A percentile compares a stretch with the other conserved stretches of the same genome.
phyloP scores from a whole-genome alignment of 2,329 filamentous ascomycete genomes.

The Beauveria varroae region DNA sequence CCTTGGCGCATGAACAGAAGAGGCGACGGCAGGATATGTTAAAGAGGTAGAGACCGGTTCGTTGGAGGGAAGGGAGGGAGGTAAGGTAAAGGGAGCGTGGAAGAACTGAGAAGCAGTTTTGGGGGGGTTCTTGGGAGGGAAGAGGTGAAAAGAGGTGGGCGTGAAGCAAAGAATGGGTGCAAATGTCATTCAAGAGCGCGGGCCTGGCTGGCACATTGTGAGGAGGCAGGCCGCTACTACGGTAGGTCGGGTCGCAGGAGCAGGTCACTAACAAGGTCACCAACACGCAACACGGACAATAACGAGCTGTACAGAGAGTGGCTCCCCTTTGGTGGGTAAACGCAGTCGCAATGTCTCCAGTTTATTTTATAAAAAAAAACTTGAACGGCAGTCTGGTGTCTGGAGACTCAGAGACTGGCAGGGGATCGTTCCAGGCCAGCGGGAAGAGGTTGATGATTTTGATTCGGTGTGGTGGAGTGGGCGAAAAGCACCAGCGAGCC shows the following conservation, averaged over 20 bases:
- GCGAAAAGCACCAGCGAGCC: background rate
- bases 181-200: background rate
- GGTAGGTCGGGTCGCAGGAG: no score
- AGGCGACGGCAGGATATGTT: constrained; percentile 2
- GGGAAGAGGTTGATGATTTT: background rate
- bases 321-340: no score
- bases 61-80: background rate
- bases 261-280: background rate
- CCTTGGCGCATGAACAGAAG: constrained; percentile 7
- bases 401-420: no score
- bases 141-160: background rate
- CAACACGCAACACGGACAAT: background rate
- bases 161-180: constrained; percentile 5
- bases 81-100: background rate
- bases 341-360: background rate
- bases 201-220: background rate
- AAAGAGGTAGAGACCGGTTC: background rate
- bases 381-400: background rate
- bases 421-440: background rate
- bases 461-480: background rate
- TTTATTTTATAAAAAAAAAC: background rate
- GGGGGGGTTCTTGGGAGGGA: background rate
- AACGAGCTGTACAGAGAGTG: background rate
- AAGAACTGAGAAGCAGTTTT: background rate
- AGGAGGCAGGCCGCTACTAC: background rate